Conservation (phyloP, 140 eudicot genomes). For the Anethum foeniculum region DNA sequence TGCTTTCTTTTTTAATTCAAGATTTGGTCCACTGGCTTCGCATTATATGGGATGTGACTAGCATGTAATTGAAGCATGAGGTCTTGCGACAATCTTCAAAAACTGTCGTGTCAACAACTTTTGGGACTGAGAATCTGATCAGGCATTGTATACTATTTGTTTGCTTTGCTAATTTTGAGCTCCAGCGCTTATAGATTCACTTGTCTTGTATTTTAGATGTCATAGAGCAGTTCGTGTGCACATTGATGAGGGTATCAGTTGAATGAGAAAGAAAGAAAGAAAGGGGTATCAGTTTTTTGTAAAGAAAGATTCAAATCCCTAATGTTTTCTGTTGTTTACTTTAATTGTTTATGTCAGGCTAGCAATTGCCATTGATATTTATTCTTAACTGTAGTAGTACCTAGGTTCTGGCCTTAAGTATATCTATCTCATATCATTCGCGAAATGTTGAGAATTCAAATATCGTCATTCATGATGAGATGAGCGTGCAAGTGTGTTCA, state of each 20-base stretch:
- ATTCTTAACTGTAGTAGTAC: background rate
- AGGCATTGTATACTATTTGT: background rate
- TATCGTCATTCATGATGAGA: too few relatives aligned
- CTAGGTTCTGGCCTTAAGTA: too few relatives aligned
- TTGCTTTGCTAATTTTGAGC: background rate
- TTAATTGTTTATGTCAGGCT: background rate
- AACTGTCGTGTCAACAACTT: background rate
- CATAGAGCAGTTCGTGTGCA: background rate
- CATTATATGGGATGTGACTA: background rate
- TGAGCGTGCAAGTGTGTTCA: too few relatives aligned
- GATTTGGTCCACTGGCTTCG: background rate
- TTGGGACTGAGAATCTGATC: conserved; percentile 1
- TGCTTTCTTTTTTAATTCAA: background rate
- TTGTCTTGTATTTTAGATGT: background rate
- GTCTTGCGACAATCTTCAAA: background rate
- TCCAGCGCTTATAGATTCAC: background rate
- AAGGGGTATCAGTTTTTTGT: background rate
- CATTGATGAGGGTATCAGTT: background rate
- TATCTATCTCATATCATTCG: background rate
- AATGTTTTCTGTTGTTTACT: background rate
- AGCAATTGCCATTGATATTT: background rate
- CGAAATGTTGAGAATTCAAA: background rate
- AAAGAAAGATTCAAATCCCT: background rate
- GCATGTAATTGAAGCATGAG: background rate
- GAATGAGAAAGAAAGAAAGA: background rate